Conservation (phyloP, 176 grass and related monocot genomes). For the Aegilops sharonensis region DNA sequence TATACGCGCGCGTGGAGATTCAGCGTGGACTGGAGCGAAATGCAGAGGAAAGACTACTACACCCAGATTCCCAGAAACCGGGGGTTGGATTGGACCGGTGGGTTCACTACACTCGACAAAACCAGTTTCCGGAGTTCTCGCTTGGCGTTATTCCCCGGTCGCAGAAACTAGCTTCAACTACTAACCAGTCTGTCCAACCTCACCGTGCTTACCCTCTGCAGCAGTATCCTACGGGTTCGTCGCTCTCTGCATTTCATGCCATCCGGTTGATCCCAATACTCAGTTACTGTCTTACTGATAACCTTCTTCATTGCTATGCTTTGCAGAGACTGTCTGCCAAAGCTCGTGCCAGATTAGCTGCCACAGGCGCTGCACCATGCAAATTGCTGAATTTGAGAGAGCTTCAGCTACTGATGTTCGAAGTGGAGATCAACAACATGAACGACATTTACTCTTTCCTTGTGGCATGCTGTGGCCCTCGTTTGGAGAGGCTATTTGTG, state of each 20-base stretch:
- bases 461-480: conserved; percentile 26
- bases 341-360: not conserved
- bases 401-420: conserved; percentile 44
- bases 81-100: too few relatives aligned
- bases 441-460: conserved; percentile 41
- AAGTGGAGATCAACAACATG: conserved; percentile 14
- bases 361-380: conserved; percentile 15
- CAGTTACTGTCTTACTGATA: not conserved
- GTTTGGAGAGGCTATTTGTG: conserved; percentile 55
- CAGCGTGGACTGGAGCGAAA: too few relatives aligned
- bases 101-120: too few relatives aligned
- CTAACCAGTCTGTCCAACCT: conserved; percentile 46
- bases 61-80: too few relatives aligned
- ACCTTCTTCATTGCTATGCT: not conserved
- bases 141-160: not conserved
- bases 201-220: conserved; percentile 48
- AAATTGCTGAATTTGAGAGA: conserved; percentile 54
- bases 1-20: too few relatives aligned
- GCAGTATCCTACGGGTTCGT: conserved; percentile 45
- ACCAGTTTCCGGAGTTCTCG: too few relatives aligned
- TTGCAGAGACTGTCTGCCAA: not conserved
- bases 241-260: not conserved
- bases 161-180: not conserved
- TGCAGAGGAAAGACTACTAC: too few relatives aligned
- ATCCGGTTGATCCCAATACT: not conserved